phyloP scores from a whole-genome alignment of 2,329 filamentous ascomycete species.

The Cordyceps fumosorosea region DNA sequence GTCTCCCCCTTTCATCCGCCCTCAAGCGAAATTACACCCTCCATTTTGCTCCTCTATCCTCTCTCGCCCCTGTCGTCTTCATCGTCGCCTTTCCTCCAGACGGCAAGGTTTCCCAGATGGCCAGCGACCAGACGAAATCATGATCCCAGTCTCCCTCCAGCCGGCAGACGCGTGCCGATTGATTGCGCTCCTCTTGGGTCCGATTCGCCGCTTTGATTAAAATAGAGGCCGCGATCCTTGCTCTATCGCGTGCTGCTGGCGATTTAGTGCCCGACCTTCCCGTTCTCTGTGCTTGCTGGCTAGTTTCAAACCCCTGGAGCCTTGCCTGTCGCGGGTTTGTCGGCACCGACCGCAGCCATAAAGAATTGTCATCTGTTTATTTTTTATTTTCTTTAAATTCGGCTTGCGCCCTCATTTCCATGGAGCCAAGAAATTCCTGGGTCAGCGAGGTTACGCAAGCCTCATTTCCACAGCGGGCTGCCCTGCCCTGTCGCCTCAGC shows the following conservation, averaged over 20 bases:
- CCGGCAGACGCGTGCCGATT: constrained; percentile 2
- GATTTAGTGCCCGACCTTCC: constrained; percentile 2
- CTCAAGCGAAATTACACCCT: constrained; percentile 4
- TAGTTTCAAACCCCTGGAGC: background rate
- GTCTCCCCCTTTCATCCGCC: background rate
- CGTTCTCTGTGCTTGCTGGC: background rate
- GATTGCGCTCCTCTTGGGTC: background rate
- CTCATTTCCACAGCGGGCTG: background rate
- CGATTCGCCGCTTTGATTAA: background rate
- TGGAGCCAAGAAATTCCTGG: background rate
- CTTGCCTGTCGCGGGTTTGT: background rate
- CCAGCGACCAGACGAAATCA: background rate
- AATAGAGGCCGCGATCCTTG: background rate
- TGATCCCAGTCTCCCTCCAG: background rate
- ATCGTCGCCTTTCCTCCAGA: background rate
- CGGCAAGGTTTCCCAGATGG: background rate
- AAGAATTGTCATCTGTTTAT: too few relatives aligned
- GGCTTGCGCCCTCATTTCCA: background rate
- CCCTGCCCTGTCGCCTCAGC: background rate
- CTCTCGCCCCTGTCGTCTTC: background rate
- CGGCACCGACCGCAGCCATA: background rate
- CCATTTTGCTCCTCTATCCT: background rate
- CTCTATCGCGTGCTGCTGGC: background rate
- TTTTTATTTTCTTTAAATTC: background rate
- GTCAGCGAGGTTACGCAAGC: background rate